Base-by-base conservation (phyloP, 2,329 filamentous ascomycete genomes). In the Talaromyces sp. region DNA sequence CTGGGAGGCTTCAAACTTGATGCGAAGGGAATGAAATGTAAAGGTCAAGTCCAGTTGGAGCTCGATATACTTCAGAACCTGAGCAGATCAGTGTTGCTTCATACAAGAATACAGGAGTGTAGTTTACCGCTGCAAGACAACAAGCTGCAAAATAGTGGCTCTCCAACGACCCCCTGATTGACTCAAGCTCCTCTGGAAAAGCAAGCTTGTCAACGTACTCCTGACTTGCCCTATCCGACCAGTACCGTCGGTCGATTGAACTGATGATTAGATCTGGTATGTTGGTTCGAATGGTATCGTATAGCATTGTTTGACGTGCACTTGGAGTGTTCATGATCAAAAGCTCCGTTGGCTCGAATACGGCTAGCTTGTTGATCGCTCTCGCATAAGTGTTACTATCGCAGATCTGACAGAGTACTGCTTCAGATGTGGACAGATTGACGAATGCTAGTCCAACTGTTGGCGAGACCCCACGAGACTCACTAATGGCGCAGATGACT, bases 301-400 rank as follows among this genome's bases (percentile, higher is more conserved):
- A 88, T 19, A 96, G 83, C 62, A 89, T 93, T 19, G 91, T 94
- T 67, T 87, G 89, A 0, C 83, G 83, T 67, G 88, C 88, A 19
- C 88, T 87, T n/a, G 88, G 85, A 1, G 90, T 90, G 4, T 85
- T 85, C 72, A 92, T 88, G 69, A 96, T 88, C 1, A 98, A 79
- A 59, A 97, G 90, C 68, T 89, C 87, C 1, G 89, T 90, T 0
- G 94, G 93, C 27, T 90, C 86, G 70, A 92, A 90, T 27, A 97
- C 87, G 61, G 87, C 86, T 39, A 98, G 84, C 74, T 97, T 97
- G 76, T 96, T 91, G 35, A 96, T 82, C 0, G 93, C 96, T 72
- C 89, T 89, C 65, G 93, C 88, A 74, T 96, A 98, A 39, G 93
- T 96, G 74, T 97, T 93, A 64, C 89, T 96, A 76, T 98, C 94